These are phyloP conservation scores for Aspergillus egyptiacus DNA, from an alignment of 495 filamentous ascomycete species.

Conservation along the genomic window DNA sequence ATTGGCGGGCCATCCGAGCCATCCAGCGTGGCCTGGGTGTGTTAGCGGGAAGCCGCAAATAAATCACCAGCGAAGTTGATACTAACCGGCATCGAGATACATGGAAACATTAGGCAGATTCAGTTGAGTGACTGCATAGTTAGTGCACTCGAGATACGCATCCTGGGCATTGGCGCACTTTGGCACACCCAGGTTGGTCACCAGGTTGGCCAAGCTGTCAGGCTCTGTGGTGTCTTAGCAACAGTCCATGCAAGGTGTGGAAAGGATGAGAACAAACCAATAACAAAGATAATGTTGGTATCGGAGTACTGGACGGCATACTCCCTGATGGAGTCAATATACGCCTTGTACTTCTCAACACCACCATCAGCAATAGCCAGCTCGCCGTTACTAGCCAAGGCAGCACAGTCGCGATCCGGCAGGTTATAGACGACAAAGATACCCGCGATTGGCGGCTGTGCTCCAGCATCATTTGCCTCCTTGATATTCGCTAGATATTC, in stretches of 20 bases:
- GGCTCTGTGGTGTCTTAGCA: constrained; percentile 49
- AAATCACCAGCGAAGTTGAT: not conserved
- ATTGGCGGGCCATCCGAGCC: constrained; percentile 80
- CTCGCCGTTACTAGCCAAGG: constrained; percentile 72
- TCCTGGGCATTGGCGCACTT: constrained; percentile 58
- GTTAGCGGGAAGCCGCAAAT: not conserved
- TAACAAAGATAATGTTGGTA: constrained; percentile 37
- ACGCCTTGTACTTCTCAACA: constrained; percentile 60
- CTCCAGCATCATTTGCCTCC: constrained; percentile 49
- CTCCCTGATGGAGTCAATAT: constrained; percentile 55
- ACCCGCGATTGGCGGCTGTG: constrained; percentile 38
- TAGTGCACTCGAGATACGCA: constrained; percentile 62
- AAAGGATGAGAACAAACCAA: constrained; percentile 51
- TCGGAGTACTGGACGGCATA: constrained; percentile 26
- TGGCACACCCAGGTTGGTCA: constrained; percentile 61
- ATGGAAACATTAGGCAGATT: constrained; percentile 74
- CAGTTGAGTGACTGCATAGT: constrained; percentile 65
- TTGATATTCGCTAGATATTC: constrained; percentile 50
- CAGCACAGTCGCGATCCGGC: constrained; percentile 72
- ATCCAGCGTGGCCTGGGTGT: constrained; percentile 48
- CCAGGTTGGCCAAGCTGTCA: constrained; percentile 73
- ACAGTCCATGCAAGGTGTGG: constrained; percentile 33
- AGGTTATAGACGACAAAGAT: constrained; percentile 72
- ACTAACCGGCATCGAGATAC: constrained; percentile 70
- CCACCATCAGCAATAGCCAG: constrained; percentile 55